Evolutionary conservation across 495 filamentous ascomycete species (phyloP).

Genomic region (Penicillium bialowiezense): DNA sequence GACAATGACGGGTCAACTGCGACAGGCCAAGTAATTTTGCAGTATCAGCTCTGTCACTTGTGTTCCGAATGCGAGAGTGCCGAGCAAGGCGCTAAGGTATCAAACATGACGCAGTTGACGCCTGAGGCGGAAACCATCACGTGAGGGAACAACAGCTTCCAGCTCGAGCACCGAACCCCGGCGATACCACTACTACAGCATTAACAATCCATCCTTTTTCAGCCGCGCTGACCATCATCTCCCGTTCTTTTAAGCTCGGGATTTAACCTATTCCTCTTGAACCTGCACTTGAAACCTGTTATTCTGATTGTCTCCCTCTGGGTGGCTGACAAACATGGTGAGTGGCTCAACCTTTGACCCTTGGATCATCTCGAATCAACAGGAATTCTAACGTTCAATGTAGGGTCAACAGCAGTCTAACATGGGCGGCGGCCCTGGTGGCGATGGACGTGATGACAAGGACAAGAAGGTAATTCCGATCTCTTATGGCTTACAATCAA

Average conservation of each 20-base stretch:
- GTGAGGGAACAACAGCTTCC: constrained; percentile 28
- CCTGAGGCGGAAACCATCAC: constrained; percentile 24
- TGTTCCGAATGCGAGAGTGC: background rate
- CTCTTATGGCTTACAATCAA: no score
- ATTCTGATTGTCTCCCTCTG: constrained; percentile 14
- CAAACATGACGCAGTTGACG: constrained; percentile 19
- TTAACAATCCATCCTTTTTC: constrained; percentile 21
- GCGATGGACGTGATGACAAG: constrained; percentile 81
- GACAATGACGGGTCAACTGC: no score
- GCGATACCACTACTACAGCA: constrained; percentile 15
- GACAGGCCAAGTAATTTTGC: no score
- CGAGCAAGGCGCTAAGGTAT: constrained; percentile 15
- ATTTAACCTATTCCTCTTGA: background rate
- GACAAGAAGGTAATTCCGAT: constrained; percentile 78
- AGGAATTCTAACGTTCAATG: constrained; percentile 25
- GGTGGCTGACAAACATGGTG: constrained; percentile 37
- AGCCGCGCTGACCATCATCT: constrained; percentile 5
- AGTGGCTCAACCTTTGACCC: constrained; percentile 15
- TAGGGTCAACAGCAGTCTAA: constrained; percentile 80
- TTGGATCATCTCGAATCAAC: constrained; percentile 7
- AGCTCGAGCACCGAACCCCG: constrained; percentile 21
- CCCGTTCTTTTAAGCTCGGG: background rate
- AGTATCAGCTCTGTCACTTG: no score
- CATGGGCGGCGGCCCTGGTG: constrained; percentile 67
- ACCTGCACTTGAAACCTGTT: background rate